Percentiles rank a stretch among this genome's conserved stretches.
These are phyloP conservation scores for Ophiostoma montium DNA, from an alignment of 2,329 filamentous ascomycete genomes.

Conservation along the genomic window DNA sequence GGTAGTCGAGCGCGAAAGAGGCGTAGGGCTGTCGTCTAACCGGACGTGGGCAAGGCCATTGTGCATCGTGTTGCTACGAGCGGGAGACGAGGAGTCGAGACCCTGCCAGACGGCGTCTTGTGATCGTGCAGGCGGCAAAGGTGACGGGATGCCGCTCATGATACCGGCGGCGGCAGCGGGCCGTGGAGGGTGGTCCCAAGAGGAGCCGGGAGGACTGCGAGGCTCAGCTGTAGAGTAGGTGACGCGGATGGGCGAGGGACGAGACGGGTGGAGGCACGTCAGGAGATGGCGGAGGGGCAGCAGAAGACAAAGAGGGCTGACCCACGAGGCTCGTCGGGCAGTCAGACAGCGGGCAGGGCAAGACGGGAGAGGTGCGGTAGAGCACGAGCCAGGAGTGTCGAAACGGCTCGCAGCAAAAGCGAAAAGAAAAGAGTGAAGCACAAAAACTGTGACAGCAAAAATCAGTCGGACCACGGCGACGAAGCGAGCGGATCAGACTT, in stretches of 20 bases:
- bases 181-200: neutral
- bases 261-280: too few species aligned
- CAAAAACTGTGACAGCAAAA: too few species aligned
- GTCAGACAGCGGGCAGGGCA: too few species aligned
- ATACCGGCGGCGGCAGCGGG: neutral
- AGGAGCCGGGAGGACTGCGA: neutral
- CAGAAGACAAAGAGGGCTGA: neutral
- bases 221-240: neutral
- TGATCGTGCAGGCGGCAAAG: neutral
- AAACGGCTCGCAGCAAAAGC: too few species aligned
- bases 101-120: neutral
- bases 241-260: neutral
- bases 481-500: too few species aligned
- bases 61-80: neutral
- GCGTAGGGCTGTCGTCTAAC: neutral
- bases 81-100: too few species aligned
- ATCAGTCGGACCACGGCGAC: too few species aligned
- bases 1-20: neutral
- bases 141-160: slow-evolving; percentile 1
- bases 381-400: too few species aligned
- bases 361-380: too few species aligned
- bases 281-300: neutral
- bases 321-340: too few species aligned
- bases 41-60: neutral
- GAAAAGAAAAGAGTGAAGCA: too few species aligned